These are phyloP conservation scores for Apiospora koreana DNA, from an alignment of 2,329 filamentous ascomycete genomes.

Conservation along the genomic window DNA sequence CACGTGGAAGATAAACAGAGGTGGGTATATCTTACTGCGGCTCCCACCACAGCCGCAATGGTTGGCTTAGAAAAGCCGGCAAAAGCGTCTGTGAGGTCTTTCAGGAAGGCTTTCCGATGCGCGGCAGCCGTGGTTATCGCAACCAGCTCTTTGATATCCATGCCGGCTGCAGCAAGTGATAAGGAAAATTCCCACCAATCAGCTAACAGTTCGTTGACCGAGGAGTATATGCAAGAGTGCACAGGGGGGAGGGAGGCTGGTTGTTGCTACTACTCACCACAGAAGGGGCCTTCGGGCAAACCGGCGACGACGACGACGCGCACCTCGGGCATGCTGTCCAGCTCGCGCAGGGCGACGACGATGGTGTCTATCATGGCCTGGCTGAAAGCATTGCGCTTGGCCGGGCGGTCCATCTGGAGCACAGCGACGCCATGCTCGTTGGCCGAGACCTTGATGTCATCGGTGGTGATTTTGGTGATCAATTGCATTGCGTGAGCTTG, in stretches of 20 bases:
- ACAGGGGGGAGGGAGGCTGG: neutral
- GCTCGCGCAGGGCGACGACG: constrained; percentile 37
- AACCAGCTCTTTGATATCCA: constrained; percentile 37
- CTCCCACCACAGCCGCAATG: constrained; percentile 50
- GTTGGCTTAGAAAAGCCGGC: constrained; percentile 45
- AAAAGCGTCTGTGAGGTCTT: constrained; percentile 42
- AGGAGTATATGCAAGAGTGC: neutral
- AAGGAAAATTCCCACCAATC: neutral
- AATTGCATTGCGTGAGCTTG: neutral
- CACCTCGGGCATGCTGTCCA: constrained; percentile 28
- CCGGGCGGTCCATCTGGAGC: constrained; percentile 17
- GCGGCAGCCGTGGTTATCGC: constrained; percentile 30
- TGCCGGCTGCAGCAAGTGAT: constrained; percentile 27
- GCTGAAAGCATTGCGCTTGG: constrained; percentile 61
- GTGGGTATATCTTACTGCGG: constrained; percentile 42
- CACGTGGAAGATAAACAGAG: neutral
- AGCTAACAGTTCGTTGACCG: neutral
- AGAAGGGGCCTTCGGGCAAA: constrained; percentile 35
- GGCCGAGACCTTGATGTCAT: constrained; percentile 9
- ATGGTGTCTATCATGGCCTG: constrained; percentile 43
- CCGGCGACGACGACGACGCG: constrained; percentile 41
- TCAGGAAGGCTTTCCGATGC: constrained; percentile 31
- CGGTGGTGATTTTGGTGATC: neutral
- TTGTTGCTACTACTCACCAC: constrained; percentile 29
- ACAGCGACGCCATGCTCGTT: constrained; percentile 7